Percentiles rank a stretch among this genome's conserved stretches.
Conservation (phyloP, 495 filamentous ascomycete species). For the Penicillium riverlandense region DNA sequence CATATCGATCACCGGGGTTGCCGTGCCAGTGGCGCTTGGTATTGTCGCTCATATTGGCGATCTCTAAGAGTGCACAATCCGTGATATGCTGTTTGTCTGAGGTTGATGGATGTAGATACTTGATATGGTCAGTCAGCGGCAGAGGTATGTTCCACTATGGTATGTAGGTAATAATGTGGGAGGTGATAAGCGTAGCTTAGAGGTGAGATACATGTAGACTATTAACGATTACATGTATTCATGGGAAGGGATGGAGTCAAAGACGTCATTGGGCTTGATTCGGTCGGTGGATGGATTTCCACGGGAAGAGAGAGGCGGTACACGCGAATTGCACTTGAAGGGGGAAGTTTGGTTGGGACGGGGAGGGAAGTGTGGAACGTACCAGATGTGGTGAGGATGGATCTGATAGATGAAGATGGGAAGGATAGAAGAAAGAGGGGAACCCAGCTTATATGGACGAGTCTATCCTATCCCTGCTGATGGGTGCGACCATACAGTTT, state of each 20-base stretch:
- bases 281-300: neutral
- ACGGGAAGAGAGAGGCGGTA: neutral
- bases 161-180: neutral
- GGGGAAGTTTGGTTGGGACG: neutral
- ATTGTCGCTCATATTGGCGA: conserved; percentile 20
- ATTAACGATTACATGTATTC: neutral
- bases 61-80: conserved; percentile 3
- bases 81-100: neutral
- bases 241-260: conserved; percentile 6
- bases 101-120: neutral
- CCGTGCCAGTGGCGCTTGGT: conserved; percentile 36
- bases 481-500: too few species aligned
- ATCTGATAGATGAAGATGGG: neutral
- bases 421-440: neutral
- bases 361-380: neutral
- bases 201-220: too few species aligned
- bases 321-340: neutral
- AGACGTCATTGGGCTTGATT: conserved; percentile 13
- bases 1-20: conserved; percentile 28
- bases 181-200: neutral
- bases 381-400: neutral
- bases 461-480: too few species aligned
- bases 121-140: neutral
- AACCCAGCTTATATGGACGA: neutral
- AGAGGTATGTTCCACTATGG: too few species aligned